Base-by-base conservation (phyloP, 2,329 filamentous ascomycete genomes). In the Neopestalotiopsis clavispora region DNA sequence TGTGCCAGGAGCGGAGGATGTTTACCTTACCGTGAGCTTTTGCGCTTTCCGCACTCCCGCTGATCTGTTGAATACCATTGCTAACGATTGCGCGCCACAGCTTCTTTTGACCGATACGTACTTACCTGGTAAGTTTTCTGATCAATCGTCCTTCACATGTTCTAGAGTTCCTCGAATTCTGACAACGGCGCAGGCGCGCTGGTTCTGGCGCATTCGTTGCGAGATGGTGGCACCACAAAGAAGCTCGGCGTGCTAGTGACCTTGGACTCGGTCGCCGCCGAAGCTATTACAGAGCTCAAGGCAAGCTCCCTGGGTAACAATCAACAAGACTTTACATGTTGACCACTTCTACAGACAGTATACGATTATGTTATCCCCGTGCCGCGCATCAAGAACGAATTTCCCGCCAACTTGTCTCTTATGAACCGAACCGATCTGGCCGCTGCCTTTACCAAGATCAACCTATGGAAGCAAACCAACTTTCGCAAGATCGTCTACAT, bases 371-470 rank as follows among this genome's bases (percentile, higher is more conserved):
- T 98, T 70, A 92, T 98, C 71, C 91, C 95, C 40, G 94, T 98
- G 68, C 87, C 91, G 67, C 90, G 91, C 71, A 91, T 98, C 77
- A 88, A 88, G 72, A 98, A 95, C 79, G 86, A 88, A 69, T 89
- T 88, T 58, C 92, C 93, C 3, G 90, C 90, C 69, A 98, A 98
- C 77, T 89, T 99, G 68, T 90, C 92, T 80, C 88, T 98, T 68
- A 98, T 99, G 95, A 91, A 94, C 78, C 93, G 96, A 66, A 88
- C 91, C 71, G 96, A 99, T 77, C 87, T 99, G 65, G 91, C 95
- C 77, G 95, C 94, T 34, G 93, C 95, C 71, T 98, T 98, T 78
- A 98, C 96, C 74, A 99, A 99, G 84, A 95, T 99, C 81, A 91
- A 94, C 73, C 86, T 99, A 20, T 99, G 96, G 96, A 93, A 91